Evolutionary conservation across 345 rosid species (phyloP), one percentile per base, ranked within the genome.

Genomic region (Linum trigynum): DNA sequence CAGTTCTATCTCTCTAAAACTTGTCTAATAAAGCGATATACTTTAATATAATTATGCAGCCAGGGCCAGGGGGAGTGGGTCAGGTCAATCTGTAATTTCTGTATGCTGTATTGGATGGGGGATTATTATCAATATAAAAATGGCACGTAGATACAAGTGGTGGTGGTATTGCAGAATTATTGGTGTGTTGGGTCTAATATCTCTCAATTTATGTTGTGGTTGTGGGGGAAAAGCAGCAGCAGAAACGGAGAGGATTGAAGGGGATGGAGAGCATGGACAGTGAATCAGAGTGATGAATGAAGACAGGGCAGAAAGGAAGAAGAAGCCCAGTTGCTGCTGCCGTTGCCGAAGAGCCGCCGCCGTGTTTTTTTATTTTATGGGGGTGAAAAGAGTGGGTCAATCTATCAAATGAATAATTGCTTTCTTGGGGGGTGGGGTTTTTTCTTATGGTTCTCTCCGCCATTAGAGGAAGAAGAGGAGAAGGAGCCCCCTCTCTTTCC

Each of bases 251-350:
- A 72, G 91, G 91, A 15, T 74, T 86, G 68, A 86, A 86, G 73
- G 91, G 88, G 35, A 69, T 84, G 85, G 86, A 84, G 76, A 74
- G 79, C 79, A 40, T 84, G 82, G 91, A 82, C 38, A 78, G 80
- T 69, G 88, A 86, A 64, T 86, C 91, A 0, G 85, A 86, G 37
- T 82, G 79, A 43, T 12, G 14, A 65, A 4, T 15, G 15, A 5
- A 55, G 16, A 55, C 16, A 57, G 1, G 39, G 42, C 17, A 40
- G 38, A 10, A 17, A 41, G n/a, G 57, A 2, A 59, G 37, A 39
- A 14, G 32, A 38, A 6, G 38, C 62, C 32, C 32, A 23, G 32
- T 23, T 23, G 32, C 32, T 23, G 32, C 32, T 23, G 32, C 32
- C 32, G 32, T 23, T 23, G 32, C 32, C 32, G 32, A 23, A 23